Evolutionary conservation across 2,329 filamentous ascomycete genomes (phyloP), one percentile per base, ranked within the genome.

Genomic region (Fusarium agapanthi): DNA sequence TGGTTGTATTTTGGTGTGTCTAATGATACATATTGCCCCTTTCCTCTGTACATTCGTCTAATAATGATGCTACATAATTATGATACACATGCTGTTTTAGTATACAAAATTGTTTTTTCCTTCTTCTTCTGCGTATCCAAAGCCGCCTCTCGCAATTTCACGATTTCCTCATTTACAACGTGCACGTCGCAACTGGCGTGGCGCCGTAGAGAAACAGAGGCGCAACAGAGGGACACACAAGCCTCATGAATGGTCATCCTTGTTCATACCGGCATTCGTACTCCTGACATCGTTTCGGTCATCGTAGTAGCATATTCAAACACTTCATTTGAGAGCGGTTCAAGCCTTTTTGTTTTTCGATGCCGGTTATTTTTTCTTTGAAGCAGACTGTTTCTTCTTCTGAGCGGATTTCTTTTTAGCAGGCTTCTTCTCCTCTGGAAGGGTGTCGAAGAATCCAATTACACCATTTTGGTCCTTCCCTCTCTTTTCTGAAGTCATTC

Each of bases 11-110:
- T 15, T 26, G 18, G 34, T 34, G 43, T 30, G 34, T 41, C 18
- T 24, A 34, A 44, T 41, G 5, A 22, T 62, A 41, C 32, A 44
- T 48, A 18, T 35, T 35, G 18, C 50, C 45, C 14, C 10, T 14
- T 28, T 13, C 20, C 14, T 67, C 34, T 41, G 48, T 22, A n/a
- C 7, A 30, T 57, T 50, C 16, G 40, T 58, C 67, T 50, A 62
- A 43, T 28, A 43, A 26, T 68, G 47, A 18, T 67, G 64, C 44
- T 72, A 70, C 69, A 72, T 67, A 45, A 28, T 26, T 28, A 70
- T 65, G 40, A 37, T 73, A 73, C 48, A 72, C 26, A 41, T 64
- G 38, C 28, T 41, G 28, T 40, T 53, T 40, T 50, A 57, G 6
- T 55, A 64, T 69, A 65, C 67, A 69, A 38, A 10, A 58, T 54